Evolutionary conservation across 257 asterid species (phyloP), one percentile per base, ranked within the genome.

Genomic region (Forsythia suspensa): DNA sequence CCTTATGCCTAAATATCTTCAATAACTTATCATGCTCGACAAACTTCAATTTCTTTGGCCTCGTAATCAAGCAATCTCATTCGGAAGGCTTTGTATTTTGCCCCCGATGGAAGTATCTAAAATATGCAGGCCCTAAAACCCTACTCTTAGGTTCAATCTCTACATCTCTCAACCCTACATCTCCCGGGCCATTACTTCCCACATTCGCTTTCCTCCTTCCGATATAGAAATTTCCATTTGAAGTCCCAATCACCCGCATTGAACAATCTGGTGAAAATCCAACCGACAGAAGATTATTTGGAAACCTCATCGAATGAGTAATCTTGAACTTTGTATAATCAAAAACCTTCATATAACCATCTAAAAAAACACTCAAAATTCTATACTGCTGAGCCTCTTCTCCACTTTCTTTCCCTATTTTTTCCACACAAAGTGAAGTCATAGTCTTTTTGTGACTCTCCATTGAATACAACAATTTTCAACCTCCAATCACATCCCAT

Each of bases 401-500:
- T 8, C 87, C 92, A 69, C 74, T 74, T 24, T 80, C 90, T 61
- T 73, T 86, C 71, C 91, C 92, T 39, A 91, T 83, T 71, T 85
- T 90, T 1, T 94, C 98, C 43, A 96, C 79, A 80, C 98, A 93
- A 41, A 96, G 90, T 0, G 95, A 84, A 0, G 96, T 94, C 0
- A 95, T 98, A 0, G 99, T 94, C 90, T 96, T 96, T 77, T 87
- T 92, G 75, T 96, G 99, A 78, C 96, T 90, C 88, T 96, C 99
- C 98, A 93, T 91, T 2, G 98, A 83, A 78, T 94, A 84, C 80
- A 96, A 70, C 75, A 96, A 68, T 80, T 87, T 91, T 86, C 98
- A 98, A 72, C 99, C 99, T 20, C 98, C 99, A n/a, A 93, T 86
- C 20, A 92, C 83, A 81, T 96, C 99, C 99, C 99, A 96, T 57